These are phyloP conservation scores for Clonostachys byssicola DNA, from an alignment of 2,329 filamentous ascomycete species.

Conservation along the genomic window DNA sequence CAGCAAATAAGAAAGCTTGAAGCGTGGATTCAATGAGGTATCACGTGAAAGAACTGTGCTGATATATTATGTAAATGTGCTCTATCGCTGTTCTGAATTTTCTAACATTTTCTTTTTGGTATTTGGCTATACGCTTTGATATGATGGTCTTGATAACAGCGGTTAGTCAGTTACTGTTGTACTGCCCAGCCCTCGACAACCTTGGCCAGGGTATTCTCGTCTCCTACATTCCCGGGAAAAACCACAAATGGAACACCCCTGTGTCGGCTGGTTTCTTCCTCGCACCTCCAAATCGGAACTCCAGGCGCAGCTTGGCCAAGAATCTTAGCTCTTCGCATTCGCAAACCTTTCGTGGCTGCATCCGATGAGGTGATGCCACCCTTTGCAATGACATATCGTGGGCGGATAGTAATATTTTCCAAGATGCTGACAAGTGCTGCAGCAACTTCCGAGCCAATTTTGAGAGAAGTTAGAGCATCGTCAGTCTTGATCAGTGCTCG, in stretches of 20 bases:
- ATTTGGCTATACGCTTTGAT: too few species aligned
- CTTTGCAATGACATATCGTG: constrained; percentile 54
- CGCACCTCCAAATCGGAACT: constrained; percentile 50
- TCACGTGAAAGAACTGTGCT: too few species aligned
- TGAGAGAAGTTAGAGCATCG: constrained; percentile 44
- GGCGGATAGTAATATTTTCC: constrained; percentile 30
- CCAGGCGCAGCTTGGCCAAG: constrained; percentile 52
- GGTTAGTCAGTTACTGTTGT: too few species aligned
- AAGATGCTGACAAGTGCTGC: constrained; percentile 45
- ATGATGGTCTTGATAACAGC: too few species aligned
- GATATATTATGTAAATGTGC: too few species aligned
- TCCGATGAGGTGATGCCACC: constrained; percentile 57
- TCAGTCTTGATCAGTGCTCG: constrained; percentile 38
- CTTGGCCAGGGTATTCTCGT: constrained; percentile 34
- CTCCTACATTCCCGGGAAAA: constrained; percentile 52
- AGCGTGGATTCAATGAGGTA: too few species aligned
- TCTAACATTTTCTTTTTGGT: too few species aligned
- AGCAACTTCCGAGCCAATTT: constrained; percentile 50
- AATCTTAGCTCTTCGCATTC: constrained; percentile 46
- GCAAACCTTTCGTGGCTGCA: constrained; percentile 50
- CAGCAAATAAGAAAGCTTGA: too few species aligned
- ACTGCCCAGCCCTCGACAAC: constrained; percentile 20
- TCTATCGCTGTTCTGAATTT: too few species aligned
- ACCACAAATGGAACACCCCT: constrained; percentile 48
- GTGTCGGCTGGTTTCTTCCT: constrained; percentile 40